A percentile compares a stretch with the other conserved stretches of the same genome.
phyloP scores from a whole-genome alignment of 352 stramenopile genomes.

The Phytophthora ohioensis region DNA sequence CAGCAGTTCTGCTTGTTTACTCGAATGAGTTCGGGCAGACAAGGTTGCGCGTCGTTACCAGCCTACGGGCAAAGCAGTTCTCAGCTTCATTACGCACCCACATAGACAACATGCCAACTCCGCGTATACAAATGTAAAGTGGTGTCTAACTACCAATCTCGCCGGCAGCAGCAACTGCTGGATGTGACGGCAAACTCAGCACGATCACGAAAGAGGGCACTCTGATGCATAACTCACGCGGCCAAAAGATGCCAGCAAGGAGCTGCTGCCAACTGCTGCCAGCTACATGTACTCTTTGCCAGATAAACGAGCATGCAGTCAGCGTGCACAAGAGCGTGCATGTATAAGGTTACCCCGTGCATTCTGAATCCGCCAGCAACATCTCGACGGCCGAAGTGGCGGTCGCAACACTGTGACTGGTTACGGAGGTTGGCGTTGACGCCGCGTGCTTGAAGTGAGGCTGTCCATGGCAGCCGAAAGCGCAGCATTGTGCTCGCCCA shows the following conservation, averaged over 20 bases:
- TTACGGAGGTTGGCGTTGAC: no score
- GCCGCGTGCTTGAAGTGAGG: not conserved
- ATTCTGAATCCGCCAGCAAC: no score
- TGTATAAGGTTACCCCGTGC: no score
- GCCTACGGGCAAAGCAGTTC: no score
- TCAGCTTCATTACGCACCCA: no score
- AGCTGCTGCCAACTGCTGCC: no score
- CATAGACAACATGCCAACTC: no score
- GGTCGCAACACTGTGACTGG: not conserved
- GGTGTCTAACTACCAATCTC: slow-evolving; percentile 4
- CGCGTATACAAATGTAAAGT: no score
- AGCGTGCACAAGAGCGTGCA: not conserved
- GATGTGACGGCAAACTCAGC: slow-evolving; percentile 4
- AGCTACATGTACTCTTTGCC: no score
- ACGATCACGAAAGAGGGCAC: not conserved
- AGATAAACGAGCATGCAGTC: not conserved
- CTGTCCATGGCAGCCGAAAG: not conserved
- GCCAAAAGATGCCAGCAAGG: not conserved
- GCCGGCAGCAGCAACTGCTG: not conserved
- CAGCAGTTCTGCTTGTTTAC: no score
- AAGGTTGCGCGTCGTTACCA: no score
- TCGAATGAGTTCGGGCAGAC: no score
- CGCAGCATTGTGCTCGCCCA: not conserved
- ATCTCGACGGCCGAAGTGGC: not conserved
- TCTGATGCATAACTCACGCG: slow-evolving; percentile 19